Evolutionary conservation across 768 basidiomycete species (phyloP).

Genomic region (Leccinum uliginosum): DNA sequence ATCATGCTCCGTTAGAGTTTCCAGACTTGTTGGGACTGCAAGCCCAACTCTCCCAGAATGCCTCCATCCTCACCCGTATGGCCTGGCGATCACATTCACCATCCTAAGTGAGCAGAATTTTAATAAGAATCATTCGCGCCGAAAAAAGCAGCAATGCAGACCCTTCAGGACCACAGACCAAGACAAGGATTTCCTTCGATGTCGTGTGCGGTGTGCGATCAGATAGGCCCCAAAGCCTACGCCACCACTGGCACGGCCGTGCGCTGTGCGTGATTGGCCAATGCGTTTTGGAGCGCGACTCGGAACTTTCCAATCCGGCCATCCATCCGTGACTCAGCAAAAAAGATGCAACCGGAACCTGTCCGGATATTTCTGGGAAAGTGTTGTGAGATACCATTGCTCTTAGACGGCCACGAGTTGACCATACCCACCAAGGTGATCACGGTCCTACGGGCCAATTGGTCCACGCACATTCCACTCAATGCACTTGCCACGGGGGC

Average conservation of each 20-base stretch:
- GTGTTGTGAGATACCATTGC: constrained; percentile 46
- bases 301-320: constrained; percentile 57
- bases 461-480: too few species aligned
- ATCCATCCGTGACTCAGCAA: constrained; percentile 46
- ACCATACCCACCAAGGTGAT: too few species aligned
- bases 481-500: too few species aligned
- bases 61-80: constrained; percentile 70
- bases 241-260: constrained; percentile 36
- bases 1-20: constrained; percentile 45
- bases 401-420: too few species aligned
- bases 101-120: constrained; percentile 44
- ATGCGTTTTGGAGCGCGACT: constrained; percentile 41
- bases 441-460: too few species aligned
- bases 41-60: constrained; percentile 59
- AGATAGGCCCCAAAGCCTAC: constrained; percentile 16
- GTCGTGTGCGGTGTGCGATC: neutral
- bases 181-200: constrained; percentile 50
- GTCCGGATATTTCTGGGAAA: constrained; percentile 50
- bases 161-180: constrained; percentile 86
- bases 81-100: constrained; percentile 71
- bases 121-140: neutral
- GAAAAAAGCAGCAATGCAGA: constrained; percentile 34
- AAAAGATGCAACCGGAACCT: constrained; percentile 56
- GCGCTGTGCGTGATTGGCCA: constrained; percentile 28
- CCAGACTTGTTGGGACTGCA: constrained; percentile 58